These are phyloP conservation scores for Psilocybe subaeruginosa DNA, from an alignment of 768 basidiomycete genomes.

Conservation along the genomic window DNA sequence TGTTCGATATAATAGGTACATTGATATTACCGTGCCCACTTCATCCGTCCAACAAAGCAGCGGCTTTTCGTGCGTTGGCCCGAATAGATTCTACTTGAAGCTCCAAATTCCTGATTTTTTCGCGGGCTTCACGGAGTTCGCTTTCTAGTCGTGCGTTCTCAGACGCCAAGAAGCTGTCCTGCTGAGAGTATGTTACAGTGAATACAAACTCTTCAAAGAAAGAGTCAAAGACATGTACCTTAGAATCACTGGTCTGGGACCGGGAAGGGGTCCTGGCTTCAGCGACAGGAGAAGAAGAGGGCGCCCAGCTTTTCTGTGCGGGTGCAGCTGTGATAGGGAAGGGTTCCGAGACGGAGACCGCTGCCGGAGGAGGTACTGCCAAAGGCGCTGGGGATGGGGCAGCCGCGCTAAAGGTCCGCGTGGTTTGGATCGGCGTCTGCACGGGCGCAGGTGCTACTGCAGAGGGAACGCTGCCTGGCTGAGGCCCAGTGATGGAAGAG, in stretches of 20 bases:
- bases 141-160: constrained; percentile 66
- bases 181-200: constrained; percentile 3
- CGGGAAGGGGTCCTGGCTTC: constrained; percentile 23
- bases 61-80: constrained; percentile 78
- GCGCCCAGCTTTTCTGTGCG: constrained; percentile 7
- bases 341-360: constrained; percentile 15
- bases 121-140: constrained; percentile 79
- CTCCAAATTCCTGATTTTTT: constrained; percentile 83
- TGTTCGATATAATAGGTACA: not conserved
- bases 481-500: constrained; percentile 34
- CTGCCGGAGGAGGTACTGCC: constrained; percentile 16
- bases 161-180: constrained; percentile 32
- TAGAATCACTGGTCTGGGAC: constrained; percentile 22
- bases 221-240: constrained; percentile 13
- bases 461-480: constrained; percentile 26
- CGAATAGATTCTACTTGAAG: constrained; percentile 77
- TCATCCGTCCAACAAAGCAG: constrained; percentile 47
- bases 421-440: constrained; percentile 37
- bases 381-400: constrained; percentile 26
- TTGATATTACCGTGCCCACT: not conserved
- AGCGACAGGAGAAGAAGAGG: constrained; percentile 18
- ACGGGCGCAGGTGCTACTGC: constrained; percentile 31
- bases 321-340: not conserved
- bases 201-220: not conserved
- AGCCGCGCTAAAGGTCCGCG: constrained; percentile 33